Conservation (phyloP, 2,329 filamentous ascomycete genomes). For the Diaporthe aspalathi region DNA sequence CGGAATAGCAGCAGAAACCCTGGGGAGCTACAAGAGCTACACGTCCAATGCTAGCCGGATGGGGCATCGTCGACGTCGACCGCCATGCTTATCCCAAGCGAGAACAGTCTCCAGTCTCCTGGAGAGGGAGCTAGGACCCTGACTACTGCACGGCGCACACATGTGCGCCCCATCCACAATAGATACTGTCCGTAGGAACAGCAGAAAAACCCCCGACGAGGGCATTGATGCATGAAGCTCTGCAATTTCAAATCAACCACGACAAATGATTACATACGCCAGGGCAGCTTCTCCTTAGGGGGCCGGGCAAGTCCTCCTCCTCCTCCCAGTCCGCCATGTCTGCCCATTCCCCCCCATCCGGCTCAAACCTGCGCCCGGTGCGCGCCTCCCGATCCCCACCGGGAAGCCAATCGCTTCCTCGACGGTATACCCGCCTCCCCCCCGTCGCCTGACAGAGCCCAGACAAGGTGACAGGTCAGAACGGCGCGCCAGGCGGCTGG, state of each 20-base stretch:
- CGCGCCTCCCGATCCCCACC: slow-evolving; percentile 9
- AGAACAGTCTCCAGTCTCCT: slow-evolving; percentile 11
- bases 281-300: not conserved
- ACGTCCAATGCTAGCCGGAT: slow-evolving; percentile 21
- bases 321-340: not conserved
- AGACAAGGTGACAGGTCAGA: not conserved
- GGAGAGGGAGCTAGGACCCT: slow-evolving; percentile 16
- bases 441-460: slow-evolving; percentile 8
- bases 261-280: slow-evolving; percentile 21
- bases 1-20: slow-evolving; percentile 15
- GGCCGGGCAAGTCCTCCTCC: not conserved
- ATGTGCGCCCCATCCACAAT: not conserved
- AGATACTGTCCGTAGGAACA: not conserved
- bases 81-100: slow-evolving; percentile 16
- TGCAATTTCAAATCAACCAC: slow-evolving; percentile 34
- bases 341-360: not conserved
- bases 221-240: slow-evolving; percentile 39
- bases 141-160: slow-evolving; percentile 21
- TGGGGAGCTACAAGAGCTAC: not conserved
- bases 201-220: slow-evolving; percentile 18
- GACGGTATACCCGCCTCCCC: slow-evolving; percentile 10
- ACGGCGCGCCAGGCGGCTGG: not conserved
- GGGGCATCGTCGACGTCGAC: slow-evolving; percentile 14
- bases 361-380: slow-evolving; percentile 37
- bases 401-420: slow-evolving; percentile 19